Base-by-base conservation (phyloP, 2,329 filamentous ascomycete genomes). In the Alternaria postmessia region DNA sequence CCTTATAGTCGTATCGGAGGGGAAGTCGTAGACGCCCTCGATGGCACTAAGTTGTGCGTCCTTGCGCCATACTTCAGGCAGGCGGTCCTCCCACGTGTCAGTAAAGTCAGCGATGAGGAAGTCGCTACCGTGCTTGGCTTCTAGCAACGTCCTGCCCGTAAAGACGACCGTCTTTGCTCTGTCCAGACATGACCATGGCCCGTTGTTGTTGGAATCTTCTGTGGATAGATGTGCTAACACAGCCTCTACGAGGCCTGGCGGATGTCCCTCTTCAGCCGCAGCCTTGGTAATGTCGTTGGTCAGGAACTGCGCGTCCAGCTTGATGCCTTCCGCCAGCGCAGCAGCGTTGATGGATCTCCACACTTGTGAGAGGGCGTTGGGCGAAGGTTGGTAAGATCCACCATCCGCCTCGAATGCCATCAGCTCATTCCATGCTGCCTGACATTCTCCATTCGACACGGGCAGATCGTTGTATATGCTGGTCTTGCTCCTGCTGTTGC, bases 401-500 rank as follows among this genome's bases (percentile, higher is more conserved):
- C 61, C 75, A 2, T 70, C 68, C 60, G 78, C 70, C 59, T 87
- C 82, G 73, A 88, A 88, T 30, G 83, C 86, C 66, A 84, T 81
- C 12, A 87, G 65, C 41, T 83, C 79, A 38, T 67, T 71, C 85
- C 85, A 88, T 2, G 74, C 84, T 8, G 63, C 61, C 59, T 83
- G 78, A 63, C 85, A 87, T 67, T 88, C 82, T 6, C 69, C 79
- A 16, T 80, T 67, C 18, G 85, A 87, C 20, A 87, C 72, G 2
- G 86, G 86, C 4, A 87, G 78, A 68, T 87, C 77, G 9, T 72
- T 73, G 62, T 86, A 84, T 2, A 87, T 58, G 39, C 70, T 61
- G 5, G 73, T 66, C 60, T 81, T 82, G 28, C 74, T 73, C 26
- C 60, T 63, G 52, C 70, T 67, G 51, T 74, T 74, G 72, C 69